These are phyloP conservation scores for Fusarium incarnatum DNA, from an alignment of 2,329 filamentous ascomycete genomes.

Conservation along the genomic window DNA sequence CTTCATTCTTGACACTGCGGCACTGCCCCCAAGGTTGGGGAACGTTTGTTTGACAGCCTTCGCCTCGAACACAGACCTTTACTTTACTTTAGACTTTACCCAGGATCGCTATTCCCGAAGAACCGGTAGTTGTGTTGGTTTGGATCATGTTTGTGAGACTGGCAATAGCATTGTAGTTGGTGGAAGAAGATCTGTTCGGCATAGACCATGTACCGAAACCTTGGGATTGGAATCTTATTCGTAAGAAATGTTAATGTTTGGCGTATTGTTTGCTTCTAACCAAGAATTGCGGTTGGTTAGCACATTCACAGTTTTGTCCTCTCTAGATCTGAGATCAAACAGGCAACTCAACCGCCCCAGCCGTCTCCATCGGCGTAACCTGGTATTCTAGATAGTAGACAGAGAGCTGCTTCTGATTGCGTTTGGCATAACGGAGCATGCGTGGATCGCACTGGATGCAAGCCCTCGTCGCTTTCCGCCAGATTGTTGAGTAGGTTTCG, in stretches of 20 bases:
- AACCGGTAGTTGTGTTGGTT: neutral
- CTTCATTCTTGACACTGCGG: conserved; percentile 21
- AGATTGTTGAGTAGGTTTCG: neutral
- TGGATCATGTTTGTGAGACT: neutral
- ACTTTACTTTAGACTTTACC: neutral
- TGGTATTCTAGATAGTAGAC: neutral
- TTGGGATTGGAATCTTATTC: neutral
- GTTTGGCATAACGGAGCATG: neutral
- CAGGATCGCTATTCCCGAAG: neutral
- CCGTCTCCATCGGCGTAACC: neutral
- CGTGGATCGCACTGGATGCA: neutral
- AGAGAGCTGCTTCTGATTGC: neutral
- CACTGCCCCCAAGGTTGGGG: neutral
- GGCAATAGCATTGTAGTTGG: neutral
- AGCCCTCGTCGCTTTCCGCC: neutral
- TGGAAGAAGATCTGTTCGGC: neutral
- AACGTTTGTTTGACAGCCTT: neutral
- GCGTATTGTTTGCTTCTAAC: neutral
- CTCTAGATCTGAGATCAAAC: neutral
- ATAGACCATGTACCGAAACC: neutral
- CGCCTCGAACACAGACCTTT: neutral
- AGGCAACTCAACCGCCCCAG: conserved; percentile 16
- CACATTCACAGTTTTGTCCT: neutral
- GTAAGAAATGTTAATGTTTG: neutral
- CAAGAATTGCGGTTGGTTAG: conserved; percentile 2